Evolutionary conservation across 2,329 filamentous ascomycete species (phyloP).

Genomic region (Sporothrix sp.): DNA sequence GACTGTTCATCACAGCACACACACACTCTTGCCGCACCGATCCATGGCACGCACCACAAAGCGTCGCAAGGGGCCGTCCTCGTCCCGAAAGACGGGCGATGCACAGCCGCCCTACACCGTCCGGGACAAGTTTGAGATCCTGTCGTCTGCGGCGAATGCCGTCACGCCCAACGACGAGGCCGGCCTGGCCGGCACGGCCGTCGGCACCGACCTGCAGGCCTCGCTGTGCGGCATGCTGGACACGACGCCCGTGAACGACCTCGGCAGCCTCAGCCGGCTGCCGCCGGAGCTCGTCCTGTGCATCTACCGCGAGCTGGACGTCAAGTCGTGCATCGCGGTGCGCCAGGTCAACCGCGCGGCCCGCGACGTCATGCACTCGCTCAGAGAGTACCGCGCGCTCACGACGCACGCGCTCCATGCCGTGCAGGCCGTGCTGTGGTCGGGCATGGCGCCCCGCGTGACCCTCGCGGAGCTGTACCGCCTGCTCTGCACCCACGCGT

Average conservation of each 20-base stretch:
- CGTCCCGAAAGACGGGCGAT: too few relatives aligned
- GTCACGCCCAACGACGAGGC: too few relatives aligned
- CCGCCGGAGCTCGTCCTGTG: conserved; percentile 1
- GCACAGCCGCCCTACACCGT: too few relatives aligned
- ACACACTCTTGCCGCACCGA: too few relatives aligned
- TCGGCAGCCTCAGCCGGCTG: conserved; percentile 3
- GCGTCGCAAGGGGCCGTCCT: too few relatives aligned
- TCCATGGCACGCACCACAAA: too few relatives aligned
- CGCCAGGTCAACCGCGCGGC: conserved; percentile 8
- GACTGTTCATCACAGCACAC: too few relatives aligned
- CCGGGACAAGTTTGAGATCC: too few relatives aligned
- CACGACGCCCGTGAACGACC: background rate
- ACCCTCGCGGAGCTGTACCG: conserved; percentile 3
- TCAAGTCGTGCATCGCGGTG: conserved; percentile 3
- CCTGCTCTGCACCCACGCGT: conserved; percentile 7
- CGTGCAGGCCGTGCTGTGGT: conserved; percentile 6
- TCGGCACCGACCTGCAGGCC: too few relatives aligned
- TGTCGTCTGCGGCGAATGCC: too few relatives aligned
- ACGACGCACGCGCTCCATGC: background rate
- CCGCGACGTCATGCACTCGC: background rate
- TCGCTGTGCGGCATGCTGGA: too few relatives aligned
- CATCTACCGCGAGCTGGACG: conserved; percentile 1
- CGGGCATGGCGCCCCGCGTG: conserved; percentile 1
- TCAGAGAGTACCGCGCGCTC: background rate
- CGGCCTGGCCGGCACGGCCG: too few relatives aligned